Evolutionary conservation across 805 yeast species (phyloP).

Genomic region (Starmerella kuoi): DNA sequence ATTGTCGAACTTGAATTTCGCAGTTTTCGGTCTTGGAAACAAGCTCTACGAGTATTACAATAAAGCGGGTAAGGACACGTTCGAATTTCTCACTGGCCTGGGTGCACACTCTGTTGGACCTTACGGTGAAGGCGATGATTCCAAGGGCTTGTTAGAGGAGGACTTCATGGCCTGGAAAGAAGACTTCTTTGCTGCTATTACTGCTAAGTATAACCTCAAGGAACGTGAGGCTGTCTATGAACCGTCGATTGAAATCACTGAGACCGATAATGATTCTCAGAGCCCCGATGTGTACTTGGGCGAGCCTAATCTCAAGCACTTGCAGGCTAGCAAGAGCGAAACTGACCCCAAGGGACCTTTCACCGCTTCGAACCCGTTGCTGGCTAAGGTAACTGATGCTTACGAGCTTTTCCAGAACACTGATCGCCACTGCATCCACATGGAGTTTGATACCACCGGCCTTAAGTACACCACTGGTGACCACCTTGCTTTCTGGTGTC

Average conservation of each 20-base stretch:
- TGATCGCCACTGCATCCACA: conserved; percentile 73
- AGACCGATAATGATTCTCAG: conserved; percentile 25
- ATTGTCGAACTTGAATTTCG: conserved; percentile 48
- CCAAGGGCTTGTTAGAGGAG: conserved; percentile 87
- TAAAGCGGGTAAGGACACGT: conserved; percentile 53
- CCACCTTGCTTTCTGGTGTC: conserved; percentile 90
- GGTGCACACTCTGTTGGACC: conserved; percentile 65
- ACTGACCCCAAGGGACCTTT: conserved; percentile 38
- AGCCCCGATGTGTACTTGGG: conserved; percentile 52
- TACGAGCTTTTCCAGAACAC: conserved; percentile 57
- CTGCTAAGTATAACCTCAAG: conserved; percentile 50
- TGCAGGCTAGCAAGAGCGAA: conserved; percentile 37
- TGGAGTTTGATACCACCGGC: conserved; percentile 70
- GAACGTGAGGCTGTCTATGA: conserved; percentile 74
- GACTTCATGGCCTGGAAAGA: conserved; percentile 93
- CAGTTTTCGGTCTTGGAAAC: conserved; percentile 88
- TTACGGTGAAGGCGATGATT: conserved; percentile 93
- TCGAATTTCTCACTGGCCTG: conserved; percentile 40
- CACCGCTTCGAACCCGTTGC: conserved; percentile 67
- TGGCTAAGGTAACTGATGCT: conserved; percentile 51
- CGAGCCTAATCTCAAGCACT: conserved; percentile 58
- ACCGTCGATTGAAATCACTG: conserved; percentile 41
- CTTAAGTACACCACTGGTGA: conserved; percentile 89
- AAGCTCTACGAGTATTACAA: conserved; percentile 88
- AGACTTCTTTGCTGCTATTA: conserved; percentile 49